Conservation (phyloP, 441 rosid species). For the Adansonia grandidieri region DNA sequence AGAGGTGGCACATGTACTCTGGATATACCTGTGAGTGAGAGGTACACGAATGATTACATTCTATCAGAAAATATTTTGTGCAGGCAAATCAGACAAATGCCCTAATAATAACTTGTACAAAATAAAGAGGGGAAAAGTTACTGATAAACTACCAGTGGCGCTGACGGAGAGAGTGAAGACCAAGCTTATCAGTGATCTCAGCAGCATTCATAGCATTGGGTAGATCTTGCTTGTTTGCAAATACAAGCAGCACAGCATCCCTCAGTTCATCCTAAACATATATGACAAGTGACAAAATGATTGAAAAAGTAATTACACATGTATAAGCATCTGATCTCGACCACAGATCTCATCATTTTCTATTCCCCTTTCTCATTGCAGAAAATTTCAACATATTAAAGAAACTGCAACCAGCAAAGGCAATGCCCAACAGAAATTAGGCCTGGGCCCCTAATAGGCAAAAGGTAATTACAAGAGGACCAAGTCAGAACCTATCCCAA, state of each 20-base stretch:
- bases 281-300: no score
- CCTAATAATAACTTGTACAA: background rate
- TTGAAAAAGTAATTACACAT: background rate
- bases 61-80: background rate
- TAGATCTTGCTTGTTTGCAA: no score
- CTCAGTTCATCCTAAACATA: no score
- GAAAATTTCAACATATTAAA: background rate
- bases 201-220: no score
- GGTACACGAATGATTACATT: background rate
- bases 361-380: background rate
- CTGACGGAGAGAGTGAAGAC: slow-evolving; percentile 34
- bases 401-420: background rate
- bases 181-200: no score
- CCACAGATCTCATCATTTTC: background rate
- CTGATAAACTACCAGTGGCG: slow-evolving; percentile 51
- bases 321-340: background rate
- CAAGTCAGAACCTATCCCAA: background rate
- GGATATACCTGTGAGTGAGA: slow-evolving; percentile 46
- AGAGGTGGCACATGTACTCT: no score
- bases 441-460: background rate
- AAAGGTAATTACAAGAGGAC: background rate
- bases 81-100: background rate
- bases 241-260: no score
- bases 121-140: background rate
- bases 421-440: background rate